These are phyloP conservation scores for Eimeria sp. DNA, from an alignment of 169 alveolate genomes.

Conservation along the genomic window DNA sequence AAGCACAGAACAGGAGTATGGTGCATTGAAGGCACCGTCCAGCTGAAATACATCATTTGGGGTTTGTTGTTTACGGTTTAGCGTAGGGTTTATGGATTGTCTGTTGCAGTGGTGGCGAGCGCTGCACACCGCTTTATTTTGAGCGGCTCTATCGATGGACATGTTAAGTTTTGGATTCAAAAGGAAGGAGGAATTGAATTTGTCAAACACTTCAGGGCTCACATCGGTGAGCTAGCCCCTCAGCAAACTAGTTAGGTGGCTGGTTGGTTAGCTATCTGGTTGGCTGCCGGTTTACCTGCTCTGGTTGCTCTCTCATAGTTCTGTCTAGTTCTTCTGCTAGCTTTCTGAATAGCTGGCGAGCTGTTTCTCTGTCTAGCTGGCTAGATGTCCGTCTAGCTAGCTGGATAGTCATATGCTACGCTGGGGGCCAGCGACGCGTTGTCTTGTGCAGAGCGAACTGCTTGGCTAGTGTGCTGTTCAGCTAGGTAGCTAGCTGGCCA, in stretches of 20 bases:
- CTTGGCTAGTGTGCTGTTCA: too few relatives aligned
- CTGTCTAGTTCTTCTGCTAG: neutral
- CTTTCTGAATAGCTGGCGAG: neutral
- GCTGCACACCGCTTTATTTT: constrained; percentile 93
- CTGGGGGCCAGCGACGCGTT: neutral
- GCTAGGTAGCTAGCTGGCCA: too few relatives aligned
- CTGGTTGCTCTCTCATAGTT: too few relatives aligned
- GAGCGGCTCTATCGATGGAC: constrained; percentile 98
- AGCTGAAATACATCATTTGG: neutral
- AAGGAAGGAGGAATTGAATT: constrained; percentile 96
- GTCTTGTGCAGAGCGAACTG: too few relatives aligned
- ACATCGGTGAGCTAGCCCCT: constrained; percentile 88
- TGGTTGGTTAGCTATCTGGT: neutral
- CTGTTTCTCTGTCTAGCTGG: neutral
- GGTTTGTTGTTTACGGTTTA: neutral
- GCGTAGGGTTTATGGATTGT: neutral
- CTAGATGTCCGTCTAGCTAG: neutral
- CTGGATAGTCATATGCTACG: neutral
- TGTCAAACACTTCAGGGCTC: constrained; percentile 98
- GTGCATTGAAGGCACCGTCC: neutral
- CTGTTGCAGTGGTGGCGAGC: constrained; percentile 90
- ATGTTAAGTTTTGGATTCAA: constrained; percentile 98
- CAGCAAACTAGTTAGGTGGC: neutral
- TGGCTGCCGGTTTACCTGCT: neutral
- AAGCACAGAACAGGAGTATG: neutral